Evolutionary conservation across 2,329 filamentous ascomycete genomes (phyloP).

Genomic region (Magnaporthiopsis incrustans): DNA sequence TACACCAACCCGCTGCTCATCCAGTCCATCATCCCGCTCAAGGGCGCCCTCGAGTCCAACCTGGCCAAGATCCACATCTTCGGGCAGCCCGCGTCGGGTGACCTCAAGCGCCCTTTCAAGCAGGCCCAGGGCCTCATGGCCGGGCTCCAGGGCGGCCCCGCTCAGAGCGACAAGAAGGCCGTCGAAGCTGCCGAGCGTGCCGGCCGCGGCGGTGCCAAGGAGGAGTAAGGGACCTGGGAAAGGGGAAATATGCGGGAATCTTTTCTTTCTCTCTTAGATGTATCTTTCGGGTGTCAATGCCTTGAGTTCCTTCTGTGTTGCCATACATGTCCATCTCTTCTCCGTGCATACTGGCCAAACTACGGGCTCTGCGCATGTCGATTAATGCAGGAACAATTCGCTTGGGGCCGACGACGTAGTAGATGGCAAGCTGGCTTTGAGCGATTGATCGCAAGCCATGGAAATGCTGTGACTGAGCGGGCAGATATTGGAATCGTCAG

Average conservation of each 20-base stretch:
- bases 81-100: conserved; percentile 76
- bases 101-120: conserved; percentile 97
- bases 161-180: conserved; percentile 88
- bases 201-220: conserved; percentile 62
- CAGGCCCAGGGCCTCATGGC: conserved; percentile 73
- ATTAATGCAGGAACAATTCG: neutral
- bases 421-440: neutral
- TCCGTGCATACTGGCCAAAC: too few species aligned
- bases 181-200: conserved; percentile 73
- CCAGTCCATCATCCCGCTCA: conserved; percentile 96
- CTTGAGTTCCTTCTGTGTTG: neutral
- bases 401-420: neutral
- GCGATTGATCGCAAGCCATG: neutral
- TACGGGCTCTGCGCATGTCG: neutral
- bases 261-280: neutral
- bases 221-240: conserved; percentile 44
- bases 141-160: conserved; percentile 61
- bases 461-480: neutral
- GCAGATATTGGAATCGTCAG: too few species aligned
- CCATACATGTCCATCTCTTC: neutral
- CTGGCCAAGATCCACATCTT: conserved; percentile 92
- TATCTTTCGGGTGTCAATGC: neutral
- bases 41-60: conserved; percentile 92
- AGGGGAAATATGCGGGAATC: neutral
- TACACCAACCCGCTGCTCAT: conserved; percentile 99